Conservation (phyloP, 1,139 yeast genomes). For the Blastobotrys illinoisensis region DNA sequence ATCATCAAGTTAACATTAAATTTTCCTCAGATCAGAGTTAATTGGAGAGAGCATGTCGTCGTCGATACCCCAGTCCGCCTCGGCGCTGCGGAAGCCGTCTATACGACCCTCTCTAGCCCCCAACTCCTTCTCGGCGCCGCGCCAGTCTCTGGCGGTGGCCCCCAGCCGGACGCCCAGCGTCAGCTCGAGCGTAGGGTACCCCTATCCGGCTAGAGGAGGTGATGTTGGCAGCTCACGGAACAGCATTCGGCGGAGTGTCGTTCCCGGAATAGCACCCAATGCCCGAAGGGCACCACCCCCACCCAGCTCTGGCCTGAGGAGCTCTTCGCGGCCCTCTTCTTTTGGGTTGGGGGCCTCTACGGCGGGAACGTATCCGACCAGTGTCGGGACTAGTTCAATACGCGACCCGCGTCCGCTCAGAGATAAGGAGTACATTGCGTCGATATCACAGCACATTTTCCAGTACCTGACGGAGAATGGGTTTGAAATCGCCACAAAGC, state of each 20-base stretch:
- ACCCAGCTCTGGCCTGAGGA: background rate
- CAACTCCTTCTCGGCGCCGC: conserved; percentile 1
- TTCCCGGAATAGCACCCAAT: background rate
- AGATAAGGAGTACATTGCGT: conserved; percentile 68
- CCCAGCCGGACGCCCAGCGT: conserved; percentile 5
- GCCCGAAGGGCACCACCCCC: background rate
- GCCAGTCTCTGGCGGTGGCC: conserved; percentile 11
- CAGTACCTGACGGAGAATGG: conserved; percentile 57
- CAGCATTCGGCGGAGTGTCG: conserved; percentile 8
- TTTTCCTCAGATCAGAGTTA: background rate
- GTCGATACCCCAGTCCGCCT: conserved; percentile 14
- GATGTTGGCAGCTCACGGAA: conserved; percentile 2
- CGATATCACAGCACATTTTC: conserved; percentile 41
- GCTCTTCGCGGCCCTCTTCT: conserved; percentile 8
- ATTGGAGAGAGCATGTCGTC: conserved; percentile 3
- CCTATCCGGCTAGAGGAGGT: background rate
- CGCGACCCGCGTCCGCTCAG: conserved; percentile 73
- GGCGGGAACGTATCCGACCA: background rate
- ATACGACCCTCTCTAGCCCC: conserved; percentile 21
- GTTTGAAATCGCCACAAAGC: conserved; percentile 71
- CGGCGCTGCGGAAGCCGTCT: conserved; percentile 20
- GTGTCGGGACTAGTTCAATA: conserved; percentile 9
- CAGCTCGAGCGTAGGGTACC: background rate
- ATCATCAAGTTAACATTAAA: background rate
- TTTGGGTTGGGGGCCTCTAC: conserved; percentile 18